Conservation (phyloP, 257 asterid genomes). For the Rubia yunnanensis region DNA sequence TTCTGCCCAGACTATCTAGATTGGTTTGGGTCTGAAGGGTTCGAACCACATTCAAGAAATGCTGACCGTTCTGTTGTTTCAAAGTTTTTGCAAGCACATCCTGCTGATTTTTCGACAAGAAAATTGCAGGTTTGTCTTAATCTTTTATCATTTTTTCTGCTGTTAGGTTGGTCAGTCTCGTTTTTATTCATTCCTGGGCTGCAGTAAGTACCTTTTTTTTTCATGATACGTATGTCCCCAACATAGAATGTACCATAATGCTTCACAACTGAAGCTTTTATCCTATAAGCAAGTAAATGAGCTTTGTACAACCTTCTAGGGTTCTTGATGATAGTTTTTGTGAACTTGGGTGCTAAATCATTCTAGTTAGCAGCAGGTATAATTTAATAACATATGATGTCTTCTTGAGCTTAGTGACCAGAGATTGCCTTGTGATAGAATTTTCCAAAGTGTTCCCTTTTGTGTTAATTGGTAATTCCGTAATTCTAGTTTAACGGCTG, state of each 20-base stretch:
- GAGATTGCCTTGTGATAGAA: neutral
- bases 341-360: neutral
- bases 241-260: neutral
- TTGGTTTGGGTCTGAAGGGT: slow-evolving; percentile 70
- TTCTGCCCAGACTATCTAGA: slow-evolving; percentile 80
- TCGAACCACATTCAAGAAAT: slow-evolving; percentile 53
- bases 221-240: neutral
- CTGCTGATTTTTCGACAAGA: slow-evolving; percentile 70
- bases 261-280: neutral
- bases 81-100: slow-evolving; percentile 74
- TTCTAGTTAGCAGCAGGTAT: neutral
- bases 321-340: neutral
- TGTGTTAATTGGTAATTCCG: neutral
- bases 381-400: neutral
- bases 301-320: neutral
- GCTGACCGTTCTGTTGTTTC: slow-evolving; percentile 65
- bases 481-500: neutral
- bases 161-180: neutral
- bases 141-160: neutral
- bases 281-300: neutral
- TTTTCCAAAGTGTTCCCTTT: neutral
- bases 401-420: neutral
- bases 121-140: slow-evolving; percentile 58
- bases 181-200: neutral
- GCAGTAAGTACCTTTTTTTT: too few relatives aligned